Conservation (phyloP, 2,329 filamentous ascomycete genomes). For the Arthrocladium fulminans region DNA sequence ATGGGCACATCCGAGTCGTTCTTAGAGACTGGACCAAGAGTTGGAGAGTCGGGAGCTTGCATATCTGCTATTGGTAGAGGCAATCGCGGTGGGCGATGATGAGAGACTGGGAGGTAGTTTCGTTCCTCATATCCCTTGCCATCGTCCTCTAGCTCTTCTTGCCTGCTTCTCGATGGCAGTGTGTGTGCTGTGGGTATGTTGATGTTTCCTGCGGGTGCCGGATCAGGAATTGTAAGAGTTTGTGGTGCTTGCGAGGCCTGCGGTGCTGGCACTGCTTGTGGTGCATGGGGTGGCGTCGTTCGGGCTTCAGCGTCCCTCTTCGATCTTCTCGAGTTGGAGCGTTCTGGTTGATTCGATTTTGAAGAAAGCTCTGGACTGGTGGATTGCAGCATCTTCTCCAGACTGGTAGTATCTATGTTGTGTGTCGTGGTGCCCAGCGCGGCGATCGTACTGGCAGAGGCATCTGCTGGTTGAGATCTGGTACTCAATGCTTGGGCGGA, state of each 20-base stretch:
- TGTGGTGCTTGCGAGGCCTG: constrained; percentile 14
- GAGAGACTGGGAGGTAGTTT: constrained; percentile 16
- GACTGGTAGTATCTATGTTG: constrained; percentile 26
- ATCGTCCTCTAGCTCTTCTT: constrained; percentile 17
- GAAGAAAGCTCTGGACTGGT: constrained; percentile 28
- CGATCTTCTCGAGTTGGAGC: constrained; percentile 15
- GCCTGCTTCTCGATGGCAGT: neutral
- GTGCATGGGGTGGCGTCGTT: constrained; percentile 10
- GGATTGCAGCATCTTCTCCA: constrained; percentile 36
- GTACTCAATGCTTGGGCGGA: constrained; percentile 33
- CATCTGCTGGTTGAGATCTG: constrained; percentile 35
- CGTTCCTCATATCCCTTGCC: constrained; percentile 16
- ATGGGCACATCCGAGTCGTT: constrained; percentile 46
- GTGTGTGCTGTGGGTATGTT: constrained; percentile 15
- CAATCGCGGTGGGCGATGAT: constrained; percentile 62
- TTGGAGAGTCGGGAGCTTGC: constrained; percentile 83
- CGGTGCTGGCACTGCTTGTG: no score
- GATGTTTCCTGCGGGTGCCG: constrained; percentile 11
- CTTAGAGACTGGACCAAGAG: constrained; percentile 62
- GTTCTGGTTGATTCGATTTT: constrained; percentile 14
- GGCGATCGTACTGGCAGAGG: constrained; percentile 35
- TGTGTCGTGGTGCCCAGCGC: constrained; percentile 30
- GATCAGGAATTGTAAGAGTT: constrained; percentile 29
- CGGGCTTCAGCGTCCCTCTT: constrained; percentile 24
- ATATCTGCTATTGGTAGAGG: constrained; percentile 92